phyloP scores from a whole-genome alignment of 169 alveolate species.

The Cryptosporidium xiaoi region DNA sequence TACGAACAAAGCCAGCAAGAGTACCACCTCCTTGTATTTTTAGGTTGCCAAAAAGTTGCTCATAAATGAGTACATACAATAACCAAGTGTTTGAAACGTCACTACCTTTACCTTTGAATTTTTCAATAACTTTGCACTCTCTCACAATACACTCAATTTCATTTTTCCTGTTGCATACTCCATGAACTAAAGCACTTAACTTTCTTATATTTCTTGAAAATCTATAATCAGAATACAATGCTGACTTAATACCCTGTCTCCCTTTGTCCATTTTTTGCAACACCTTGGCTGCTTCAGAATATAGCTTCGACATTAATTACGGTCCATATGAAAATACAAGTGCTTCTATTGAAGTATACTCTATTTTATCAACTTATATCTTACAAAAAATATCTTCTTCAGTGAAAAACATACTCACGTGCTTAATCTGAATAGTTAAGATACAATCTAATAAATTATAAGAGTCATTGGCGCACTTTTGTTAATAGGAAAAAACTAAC shows the following conservation, averaged over 20 bases:
- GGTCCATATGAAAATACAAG: background rate
- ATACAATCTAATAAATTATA: no score
- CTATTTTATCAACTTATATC: no score
- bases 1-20: constrained; percentile 46
- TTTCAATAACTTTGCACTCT: background rate
- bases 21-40: constrained; percentile 69
- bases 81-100: constrained; percentile 38
- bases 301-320: constrained; percentile 44
- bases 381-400: no score
- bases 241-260: constrained; percentile 32
- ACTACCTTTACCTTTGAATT: background rate
- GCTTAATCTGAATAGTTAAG: no score
- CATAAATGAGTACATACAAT: constrained; percentile 32
- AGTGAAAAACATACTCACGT: no score
- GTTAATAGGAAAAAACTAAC: background rate
- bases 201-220: constrained; percentile 28
- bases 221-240: constrained; percentile 28
- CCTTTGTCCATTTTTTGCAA: constrained; percentile 37
- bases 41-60: constrained; percentile 39
- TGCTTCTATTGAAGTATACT: no score
- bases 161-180: constrained; percentile 25
- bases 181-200: constrained; percentile 39
- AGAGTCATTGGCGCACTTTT: constrained; percentile 2
- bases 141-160: constrained; percentile 29
- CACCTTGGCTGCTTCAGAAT: constrained; percentile 61